Base-by-base conservation (phyloP, 2,329 filamentous ascomycete species). In the Didymella pinodella region DNA sequence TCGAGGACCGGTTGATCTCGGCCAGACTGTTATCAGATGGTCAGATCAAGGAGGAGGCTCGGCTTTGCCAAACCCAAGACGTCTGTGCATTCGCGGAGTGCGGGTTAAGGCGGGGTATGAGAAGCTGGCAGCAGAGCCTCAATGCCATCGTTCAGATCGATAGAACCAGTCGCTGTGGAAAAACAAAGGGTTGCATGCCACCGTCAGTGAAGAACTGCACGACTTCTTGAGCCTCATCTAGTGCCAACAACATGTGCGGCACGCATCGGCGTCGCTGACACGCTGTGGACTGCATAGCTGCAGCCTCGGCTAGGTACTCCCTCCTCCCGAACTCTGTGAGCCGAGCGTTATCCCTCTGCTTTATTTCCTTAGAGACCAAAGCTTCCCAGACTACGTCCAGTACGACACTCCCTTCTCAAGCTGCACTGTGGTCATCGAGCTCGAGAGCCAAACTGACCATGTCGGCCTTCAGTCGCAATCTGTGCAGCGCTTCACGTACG, bases 401-500 rank as follows among this genome's bases (percentile, higher is more conserved):
- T 75, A 70, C 72, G 73, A 68, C 67, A 65, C 53, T 69, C 70
- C 68, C 66, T 68, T 61, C 54, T 62, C 64, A 44, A 72, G 70
- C 73, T 73, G 59, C 63, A 67, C 69, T 72, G 66, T 70, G 62
- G 65, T 70, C 63, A 67, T 68, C 66, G 61, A 63, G 66, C 63
- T 66, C 72, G 67, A 68, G 64, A 72, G 75, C 75, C 74, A 76
- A 77, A 75, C 65, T 65, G 66, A 71, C 52, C 63, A 78, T 78
- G 76, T 77, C 76, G 70, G 69, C 75, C 71, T 74, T 78, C 74
- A 77, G 75, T 75, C 76, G 76, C 70, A 77, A 73, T 65, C 65
- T 78, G 60, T 77, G 73, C 73, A 74, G 69, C 65, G 75, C 75
- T 57, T 73, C 74, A 60, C 74, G 75, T 64, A 67, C 72, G 50